Conservation (phyloP, 2,329 filamentous ascomycete species). For the Xylaria sp. region DNA sequence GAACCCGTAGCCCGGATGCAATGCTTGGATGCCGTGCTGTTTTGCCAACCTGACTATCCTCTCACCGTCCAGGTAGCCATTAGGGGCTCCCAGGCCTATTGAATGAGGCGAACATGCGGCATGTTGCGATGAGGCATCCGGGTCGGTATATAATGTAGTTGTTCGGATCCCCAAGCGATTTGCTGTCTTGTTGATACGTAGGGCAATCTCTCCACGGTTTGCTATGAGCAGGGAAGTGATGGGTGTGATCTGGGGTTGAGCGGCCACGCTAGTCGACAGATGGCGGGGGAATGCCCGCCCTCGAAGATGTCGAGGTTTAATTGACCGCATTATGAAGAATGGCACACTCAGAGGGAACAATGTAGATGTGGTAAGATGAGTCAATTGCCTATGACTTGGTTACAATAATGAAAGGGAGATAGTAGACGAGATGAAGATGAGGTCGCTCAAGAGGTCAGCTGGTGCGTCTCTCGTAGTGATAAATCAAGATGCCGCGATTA, state of each 20-base stretch:
- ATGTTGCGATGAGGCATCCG: constrained; percentile 88
- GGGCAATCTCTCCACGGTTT: constrained; percentile 95
- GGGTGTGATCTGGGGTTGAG: constrained; percentile 56
- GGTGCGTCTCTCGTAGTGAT: constrained; percentile 29
- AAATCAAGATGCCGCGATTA: constrained; percentile 37
- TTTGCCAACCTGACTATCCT: constrained; percentile 91
- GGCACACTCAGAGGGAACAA: background rate
- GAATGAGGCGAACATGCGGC: constrained; percentile 85
- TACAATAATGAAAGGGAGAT: constrained; percentile 8
- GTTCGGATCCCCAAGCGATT: constrained; percentile 89
- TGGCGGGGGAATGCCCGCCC: constrained; percentile 57
- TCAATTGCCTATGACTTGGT: constrained; percentile 17
- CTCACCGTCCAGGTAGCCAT: constrained; percentile 92
- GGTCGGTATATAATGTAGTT: constrained; percentile 94
- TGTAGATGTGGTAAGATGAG: constrained; percentile 17
- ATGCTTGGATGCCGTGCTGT: constrained; percentile 84
- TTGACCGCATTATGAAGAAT: constrained; percentile 62
- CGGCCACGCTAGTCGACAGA: constrained; percentile 50
- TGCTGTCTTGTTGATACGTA: constrained; percentile 91
- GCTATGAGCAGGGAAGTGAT: constrained; percentile 90
- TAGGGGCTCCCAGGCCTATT: constrained; percentile 83
- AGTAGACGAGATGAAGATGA: background rate
- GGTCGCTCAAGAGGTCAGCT: constrained; percentile 29
- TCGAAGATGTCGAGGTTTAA: constrained; percentile 63
- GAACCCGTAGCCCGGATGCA: constrained; percentile 97